Evolutionary conservation across 2,329 filamentous ascomycete species (phyloP).

Genomic region (Ramichloridium luteum): DNA sequence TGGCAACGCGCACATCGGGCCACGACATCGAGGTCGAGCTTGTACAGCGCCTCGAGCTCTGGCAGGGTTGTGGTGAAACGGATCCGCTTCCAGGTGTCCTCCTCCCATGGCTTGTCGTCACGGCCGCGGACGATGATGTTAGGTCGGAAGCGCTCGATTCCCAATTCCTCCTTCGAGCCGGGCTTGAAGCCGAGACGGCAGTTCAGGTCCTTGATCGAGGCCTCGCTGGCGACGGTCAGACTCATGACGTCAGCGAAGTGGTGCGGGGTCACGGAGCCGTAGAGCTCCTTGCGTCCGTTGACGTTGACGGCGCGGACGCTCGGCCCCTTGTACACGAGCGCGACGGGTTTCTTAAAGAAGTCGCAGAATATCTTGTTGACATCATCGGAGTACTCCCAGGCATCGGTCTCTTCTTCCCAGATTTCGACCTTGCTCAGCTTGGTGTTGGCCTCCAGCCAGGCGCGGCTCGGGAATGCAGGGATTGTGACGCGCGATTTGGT

Average conservation of each 20-base stretch:
- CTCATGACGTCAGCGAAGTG: constrained; percentile 50
- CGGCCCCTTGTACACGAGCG: constrained; percentile 51
- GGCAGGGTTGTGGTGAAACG: constrained; percentile 30
- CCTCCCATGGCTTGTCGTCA: constrained; percentile 41
- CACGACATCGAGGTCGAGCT: constrained; percentile 43
- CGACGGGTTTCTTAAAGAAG: constrained; percentile 45
- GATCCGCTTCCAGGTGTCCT: constrained; percentile 52
- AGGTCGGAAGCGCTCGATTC: constrained; percentile 50
- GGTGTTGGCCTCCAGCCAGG: constrained; percentile 45
- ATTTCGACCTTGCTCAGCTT: constrained; percentile 40
- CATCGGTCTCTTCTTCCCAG: constrained; percentile 48
- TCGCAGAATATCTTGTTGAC: constrained; percentile 43
- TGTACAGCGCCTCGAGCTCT: constrained; percentile 23
- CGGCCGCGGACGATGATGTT: constrained; percentile 49
- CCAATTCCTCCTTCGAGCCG: constrained; percentile 34
- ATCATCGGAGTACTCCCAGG: constrained; percentile 39
- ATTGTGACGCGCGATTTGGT: constrained; percentile 35
- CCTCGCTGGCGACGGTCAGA: constrained; percentile 43
- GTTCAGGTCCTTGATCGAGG: constrained; percentile 48
- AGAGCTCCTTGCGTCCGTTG: constrained; percentile 41
- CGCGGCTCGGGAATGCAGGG: constrained; percentile 41
- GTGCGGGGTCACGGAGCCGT: constrained; percentile 37
- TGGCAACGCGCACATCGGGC: constrained; percentile 49
- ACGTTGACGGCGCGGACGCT: constrained; percentile 42
- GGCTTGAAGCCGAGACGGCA: constrained; percentile 32